Percentiles rank a stretch among this genome's conserved stretches.
These are phyloP conservation scores for Haematococcus sp. DNA, from an alignment of 139 green algal species.

Conservation along the genomic window DNA sequence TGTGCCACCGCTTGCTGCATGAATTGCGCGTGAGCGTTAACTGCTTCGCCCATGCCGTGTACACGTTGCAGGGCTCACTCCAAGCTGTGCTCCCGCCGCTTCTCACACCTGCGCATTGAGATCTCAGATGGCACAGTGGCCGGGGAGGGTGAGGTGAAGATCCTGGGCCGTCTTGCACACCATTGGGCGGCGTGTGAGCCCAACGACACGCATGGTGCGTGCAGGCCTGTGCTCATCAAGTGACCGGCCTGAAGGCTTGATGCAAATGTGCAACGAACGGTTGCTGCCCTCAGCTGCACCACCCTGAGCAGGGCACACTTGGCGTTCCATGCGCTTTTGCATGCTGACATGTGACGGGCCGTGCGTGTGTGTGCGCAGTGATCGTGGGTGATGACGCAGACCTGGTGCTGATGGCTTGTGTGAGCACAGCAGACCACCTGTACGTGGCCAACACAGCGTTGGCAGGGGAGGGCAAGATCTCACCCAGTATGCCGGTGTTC, in stretches of 20 bases:
- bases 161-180: conserved; percentile 67
- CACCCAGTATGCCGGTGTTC: neutral
- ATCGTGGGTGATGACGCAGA: conserved; percentile 80
- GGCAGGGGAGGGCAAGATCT: neutral
- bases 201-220: conserved; percentile 57
- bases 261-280: too few relatives aligned
- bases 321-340: neutral
- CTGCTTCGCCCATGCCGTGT: too few relatives aligned
- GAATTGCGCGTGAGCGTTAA: too few relatives aligned
- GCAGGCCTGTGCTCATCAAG: too few relatives aligned
- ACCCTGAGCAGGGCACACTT: too few relatives aligned
- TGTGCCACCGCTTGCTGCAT: too few relatives aligned
- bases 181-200: conserved; percentile 23
- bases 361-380: conserved; percentile 26
- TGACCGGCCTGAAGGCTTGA: too few relatives aligned
- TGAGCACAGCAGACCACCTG: conserved; percentile 10
- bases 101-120: conserved; percentile 65
- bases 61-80: conserved; percentile 3
- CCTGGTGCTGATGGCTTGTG: conserved; percentile 73
- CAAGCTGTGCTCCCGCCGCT: conserved; percentile 18
- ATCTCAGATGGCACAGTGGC: conserved; percentile 78
- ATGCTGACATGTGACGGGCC: neutral
- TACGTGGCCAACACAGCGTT: conserved; percentile 27
- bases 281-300: too few relatives aligned
- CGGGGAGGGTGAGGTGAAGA: conserved; percentile 92